Evolutionary conservation across 345 rosid genomes (phyloP).

Genomic region (Gossypium mustelinum): DNA sequence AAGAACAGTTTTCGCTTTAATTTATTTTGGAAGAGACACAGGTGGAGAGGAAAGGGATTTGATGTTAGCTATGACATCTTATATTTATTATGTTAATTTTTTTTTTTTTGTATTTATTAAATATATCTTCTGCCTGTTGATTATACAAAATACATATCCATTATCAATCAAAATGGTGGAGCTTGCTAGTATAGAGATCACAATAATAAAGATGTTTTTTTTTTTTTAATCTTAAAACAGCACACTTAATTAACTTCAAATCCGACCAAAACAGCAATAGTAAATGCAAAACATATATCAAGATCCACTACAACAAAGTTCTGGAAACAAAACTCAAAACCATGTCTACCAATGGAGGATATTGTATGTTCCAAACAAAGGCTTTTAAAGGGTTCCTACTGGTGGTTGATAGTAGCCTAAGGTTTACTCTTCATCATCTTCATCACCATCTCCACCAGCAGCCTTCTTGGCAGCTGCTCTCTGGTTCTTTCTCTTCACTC

Average conservation of each 20-base stretch:
- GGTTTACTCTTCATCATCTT: conserved; percentile 20
- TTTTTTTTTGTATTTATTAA: too few relatives aligned
- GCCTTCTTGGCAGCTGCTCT: conserved; percentile 38
- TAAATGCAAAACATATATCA: not conserved
- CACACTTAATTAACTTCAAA: not conserved
- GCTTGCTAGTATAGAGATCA: too few relatives aligned
- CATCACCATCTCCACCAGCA: conserved; percentile 16
- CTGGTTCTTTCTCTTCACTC: conserved; percentile 43
- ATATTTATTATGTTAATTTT: too few relatives aligned
- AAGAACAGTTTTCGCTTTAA: too few relatives aligned
- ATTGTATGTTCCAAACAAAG: not conserved
- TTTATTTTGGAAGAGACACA: too few relatives aligned
- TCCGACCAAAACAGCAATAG: not conserved
- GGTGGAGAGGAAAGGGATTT: too few relatives aligned
- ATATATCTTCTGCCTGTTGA: too few relatives aligned
- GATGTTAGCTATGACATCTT: too few relatives aligned
- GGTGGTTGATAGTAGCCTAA: not conserved
- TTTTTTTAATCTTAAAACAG: not conserved
- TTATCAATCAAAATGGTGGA: too few relatives aligned
- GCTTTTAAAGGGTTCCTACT: not conserved
- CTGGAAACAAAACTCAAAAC: not conserved
- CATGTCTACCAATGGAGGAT: not conserved
- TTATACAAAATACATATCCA: too few relatives aligned
- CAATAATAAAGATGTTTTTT: not conserved
- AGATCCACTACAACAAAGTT: not conserved